Evolutionary conservation across 129 eudicot genomes (phyloP).

Genomic region (Artemisia argyi): DNA sequence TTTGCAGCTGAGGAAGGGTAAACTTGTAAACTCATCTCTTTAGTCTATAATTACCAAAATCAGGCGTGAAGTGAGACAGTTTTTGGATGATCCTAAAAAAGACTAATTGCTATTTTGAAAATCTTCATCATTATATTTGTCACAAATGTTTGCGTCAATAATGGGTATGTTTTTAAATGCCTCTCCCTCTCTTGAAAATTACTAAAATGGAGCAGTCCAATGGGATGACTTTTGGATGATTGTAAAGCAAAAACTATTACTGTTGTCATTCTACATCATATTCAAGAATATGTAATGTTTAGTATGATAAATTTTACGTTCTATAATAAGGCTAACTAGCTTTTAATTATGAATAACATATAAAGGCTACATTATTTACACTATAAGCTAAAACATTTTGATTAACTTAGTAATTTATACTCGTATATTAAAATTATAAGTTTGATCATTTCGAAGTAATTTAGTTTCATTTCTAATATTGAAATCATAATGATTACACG

Average conservation of each 20-base stretch:
- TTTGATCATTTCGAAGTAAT: no score
- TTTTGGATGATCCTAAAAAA: slow-evolving; percentile 16
- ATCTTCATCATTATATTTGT: slow-evolving; percentile 12
- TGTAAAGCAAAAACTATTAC: not conserved
- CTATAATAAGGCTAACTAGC: no score
- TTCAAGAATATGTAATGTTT: not conserved
- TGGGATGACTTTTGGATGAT: not conserved
- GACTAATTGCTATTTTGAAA: slow-evolving; percentile 1
- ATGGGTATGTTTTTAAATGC: slow-evolving; percentile 17
- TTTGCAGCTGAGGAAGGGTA: slow-evolving; percentile 5
- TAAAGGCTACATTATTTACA: no score
- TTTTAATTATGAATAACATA: no score
- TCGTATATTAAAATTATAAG: no score
- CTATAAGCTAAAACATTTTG: no score
- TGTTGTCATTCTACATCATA: not conserved
- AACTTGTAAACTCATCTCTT: slow-evolving; percentile 5
- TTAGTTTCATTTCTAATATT: not conserved
- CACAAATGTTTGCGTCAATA: not conserved
- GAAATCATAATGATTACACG: not conserved
- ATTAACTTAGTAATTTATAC: no score
- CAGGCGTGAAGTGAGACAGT: slow-evolving; percentile 18
- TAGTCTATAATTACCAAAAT: not conserved
- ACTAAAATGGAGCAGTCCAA: not conserved
- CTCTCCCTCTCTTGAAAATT: slow-evolving; percentile 21
- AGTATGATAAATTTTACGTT: no score